A percentile compares a stretch with the other conserved stretches of the same genome.
phyloP scores from a whole-genome alignment of 495 filamentous ascomycete genomes.

The Penicillium arizonense region DNA sequence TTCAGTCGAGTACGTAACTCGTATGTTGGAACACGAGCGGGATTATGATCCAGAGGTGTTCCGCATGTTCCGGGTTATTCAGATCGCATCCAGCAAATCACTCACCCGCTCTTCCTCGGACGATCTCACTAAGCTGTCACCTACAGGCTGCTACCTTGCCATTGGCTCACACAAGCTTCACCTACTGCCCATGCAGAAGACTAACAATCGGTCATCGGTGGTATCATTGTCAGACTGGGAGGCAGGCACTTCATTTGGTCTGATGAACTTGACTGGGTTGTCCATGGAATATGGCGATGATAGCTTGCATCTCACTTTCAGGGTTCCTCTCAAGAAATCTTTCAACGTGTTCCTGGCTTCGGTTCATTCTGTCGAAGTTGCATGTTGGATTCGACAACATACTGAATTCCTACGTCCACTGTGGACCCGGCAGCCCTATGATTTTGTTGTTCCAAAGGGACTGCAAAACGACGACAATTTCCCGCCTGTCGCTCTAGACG shows the following conservation, averaged over 20 bases:
- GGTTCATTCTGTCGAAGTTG: slow-evolving; percentile 72
- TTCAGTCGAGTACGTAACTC: slow-evolving; percentile 62
- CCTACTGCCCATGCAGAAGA: slow-evolving; percentile 70
- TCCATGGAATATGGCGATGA: slow-evolving; percentile 74
- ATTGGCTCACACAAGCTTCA: slow-evolving; percentile 83
- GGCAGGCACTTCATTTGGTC: slow-evolving; percentile 59
- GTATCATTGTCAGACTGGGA: slow-evolving; percentile 51
- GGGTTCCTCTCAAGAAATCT: slow-evolving; percentile 62
- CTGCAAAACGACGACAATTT: slow-evolving; percentile 61
- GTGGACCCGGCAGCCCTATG: slow-evolving; percentile 72
- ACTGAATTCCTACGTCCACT: slow-evolving; percentile 79
- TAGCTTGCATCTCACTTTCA: slow-evolving; percentile 81
- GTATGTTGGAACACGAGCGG: slow-evolving; percentile 63
- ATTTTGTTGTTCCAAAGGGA: slow-evolving; percentile 59
- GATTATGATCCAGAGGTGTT: slow-evolving; percentile 70
- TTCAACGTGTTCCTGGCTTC: slow-evolving; percentile 76
- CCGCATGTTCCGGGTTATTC: slow-evolving; percentile 81
- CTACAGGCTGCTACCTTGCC: slow-evolving; percentile 77
- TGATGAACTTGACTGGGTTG: slow-evolving; percentile 70
- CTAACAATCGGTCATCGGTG: slow-evolving; percentile 52
- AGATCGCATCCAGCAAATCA: slow-evolving; percentile 61
- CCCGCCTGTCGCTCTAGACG: slow-evolving; percentile 58
- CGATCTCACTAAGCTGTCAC: slow-evolving; percentile 69
- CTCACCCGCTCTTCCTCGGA: slow-evolving; percentile 68
- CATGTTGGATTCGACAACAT: slow-evolving; percentile 66